Conservation (phyloP, 2,329 filamentous ascomycete genomes). For the Cercospora berteroae region DNA sequence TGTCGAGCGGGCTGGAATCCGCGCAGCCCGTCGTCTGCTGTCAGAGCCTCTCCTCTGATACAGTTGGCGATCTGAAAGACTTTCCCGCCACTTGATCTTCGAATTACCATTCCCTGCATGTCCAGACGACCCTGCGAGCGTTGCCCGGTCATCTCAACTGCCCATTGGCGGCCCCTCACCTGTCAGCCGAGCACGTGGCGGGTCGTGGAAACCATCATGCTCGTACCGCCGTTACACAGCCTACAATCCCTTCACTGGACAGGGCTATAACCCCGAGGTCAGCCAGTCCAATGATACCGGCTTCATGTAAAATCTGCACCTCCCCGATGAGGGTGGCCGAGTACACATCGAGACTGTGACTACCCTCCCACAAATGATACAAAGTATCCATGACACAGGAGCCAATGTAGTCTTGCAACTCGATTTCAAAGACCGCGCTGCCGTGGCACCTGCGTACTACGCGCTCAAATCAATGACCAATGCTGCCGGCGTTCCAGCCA, state of each 20-base stretch:
- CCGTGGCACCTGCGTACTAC: conserved; percentile 25
- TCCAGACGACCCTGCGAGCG: background rate
- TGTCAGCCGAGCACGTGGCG: background rate
- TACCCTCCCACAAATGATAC: conserved; percentile 15
- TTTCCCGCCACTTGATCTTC: no score
- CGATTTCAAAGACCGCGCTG: conserved; percentile 23
- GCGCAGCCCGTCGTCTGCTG: background rate
- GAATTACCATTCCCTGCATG: background rate
- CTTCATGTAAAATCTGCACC: background rate
- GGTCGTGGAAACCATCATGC: background rate
- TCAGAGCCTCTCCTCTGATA: background rate
- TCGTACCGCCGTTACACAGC: background rate
- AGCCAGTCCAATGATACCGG: background rate
- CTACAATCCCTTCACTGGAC: background rate
- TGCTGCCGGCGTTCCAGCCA: background rate
- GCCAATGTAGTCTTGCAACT: conserved; percentile 24
- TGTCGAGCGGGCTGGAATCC: background rate
- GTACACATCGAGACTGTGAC: background rate
- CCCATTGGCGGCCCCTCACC: background rate
- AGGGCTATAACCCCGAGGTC: background rate
- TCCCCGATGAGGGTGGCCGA: background rate
- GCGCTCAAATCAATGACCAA: conserved; percentile 11
- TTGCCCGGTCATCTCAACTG: background rate
- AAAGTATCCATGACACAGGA: conserved; percentile 21
- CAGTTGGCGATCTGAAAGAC: background rate